Base-by-base conservation (phyloP, 805 yeast genomes). In the Hagleromyces aurorensis region DNA sequence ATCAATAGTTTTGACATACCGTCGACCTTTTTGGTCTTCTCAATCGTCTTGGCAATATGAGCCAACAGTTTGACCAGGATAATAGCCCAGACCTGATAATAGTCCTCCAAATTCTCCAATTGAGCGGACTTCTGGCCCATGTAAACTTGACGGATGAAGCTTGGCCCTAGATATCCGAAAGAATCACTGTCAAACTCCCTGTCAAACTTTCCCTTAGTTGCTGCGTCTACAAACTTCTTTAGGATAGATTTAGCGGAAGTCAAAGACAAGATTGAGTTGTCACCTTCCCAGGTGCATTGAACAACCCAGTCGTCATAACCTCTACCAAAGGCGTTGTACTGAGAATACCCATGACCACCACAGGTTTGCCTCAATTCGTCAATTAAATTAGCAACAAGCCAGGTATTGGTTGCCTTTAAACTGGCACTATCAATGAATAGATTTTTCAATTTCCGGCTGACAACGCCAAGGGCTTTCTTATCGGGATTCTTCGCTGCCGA, bases 271-370 rank as follows among this genome's bases (percentile, higher is more conserved):
- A 87, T 79, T 49, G 77, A 86, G 64, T 87, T 87, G 59, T 87
- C 96, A 58, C 96, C 96, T 64, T 87, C 96, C 96, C 96, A 87
- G 12, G 96, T 87, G 60, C 95, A 86, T 62, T 87, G 96, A 22
- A 87, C 96, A n/a, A 82, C 95, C 84, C 94, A 89, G 57, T 87
- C 96, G 39, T 71, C 70, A 64, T 75, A 84, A 8, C 86, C 86
- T 53, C 79, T 83, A 22, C 93, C 95, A 53, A 87, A 82, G 2
- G 87, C 94, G 41, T 84, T 75, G 59, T 87, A 87, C n/a, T 86
- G 75, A 14, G 94, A 84, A 61, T 87, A 87, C 22, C 96, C 96
- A 59, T 83, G 95, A 18, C 96, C 96, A 55, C 96, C 96, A 59
- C 95, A 86, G 2, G 94, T 69, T 61, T 87, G 96, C 62, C 96